Evolutionary conservation across 2,329 filamentous ascomycete genomes (phyloP).

Genomic region (Tolypocladium amazonense): DNA sequence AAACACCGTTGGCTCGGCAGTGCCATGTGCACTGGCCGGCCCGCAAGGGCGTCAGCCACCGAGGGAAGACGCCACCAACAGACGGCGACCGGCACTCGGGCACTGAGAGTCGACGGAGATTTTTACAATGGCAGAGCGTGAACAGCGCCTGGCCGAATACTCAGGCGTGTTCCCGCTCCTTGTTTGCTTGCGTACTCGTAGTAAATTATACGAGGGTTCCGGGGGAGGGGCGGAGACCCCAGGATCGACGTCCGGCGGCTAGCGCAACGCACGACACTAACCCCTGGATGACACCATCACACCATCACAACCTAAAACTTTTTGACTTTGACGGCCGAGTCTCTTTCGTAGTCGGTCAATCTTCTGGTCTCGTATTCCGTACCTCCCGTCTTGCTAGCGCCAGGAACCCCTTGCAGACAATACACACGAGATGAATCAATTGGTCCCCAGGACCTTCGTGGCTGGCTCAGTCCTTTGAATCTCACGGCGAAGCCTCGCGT

Average conservation of each 20-base stretch:
- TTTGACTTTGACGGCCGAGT: neutral
- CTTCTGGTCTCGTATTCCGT: neutral
- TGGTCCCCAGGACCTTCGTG: neutral
- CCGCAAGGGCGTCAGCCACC: neutral
- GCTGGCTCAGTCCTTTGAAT: neutral
- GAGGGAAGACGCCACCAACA: neutral
- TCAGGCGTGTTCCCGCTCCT: neutral
- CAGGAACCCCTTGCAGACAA: neutral
- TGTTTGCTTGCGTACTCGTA: neutral
- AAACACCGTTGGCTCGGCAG: neutral
- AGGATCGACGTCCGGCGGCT: constrained; percentile 2
- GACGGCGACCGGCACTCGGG: neutral
- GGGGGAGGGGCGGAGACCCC: neutral
- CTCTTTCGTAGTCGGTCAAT: neutral
- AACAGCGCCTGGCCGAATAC: neutral
- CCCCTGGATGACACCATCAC: constrained; percentile 8
- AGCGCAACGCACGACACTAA: constrained; percentile 4
- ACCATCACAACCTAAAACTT: neutral
- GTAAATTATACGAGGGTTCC: neutral
- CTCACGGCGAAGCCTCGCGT: neutral
- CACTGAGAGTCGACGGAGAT: neutral
- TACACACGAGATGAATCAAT: neutral
- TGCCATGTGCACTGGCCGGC: constrained; percentile 3
- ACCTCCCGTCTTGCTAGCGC: neutral
- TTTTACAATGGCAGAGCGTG: neutral